phyloP scores from a whole-genome alignment of 116 monocot genomes.

The Cymodocea nodosa region DNA sequence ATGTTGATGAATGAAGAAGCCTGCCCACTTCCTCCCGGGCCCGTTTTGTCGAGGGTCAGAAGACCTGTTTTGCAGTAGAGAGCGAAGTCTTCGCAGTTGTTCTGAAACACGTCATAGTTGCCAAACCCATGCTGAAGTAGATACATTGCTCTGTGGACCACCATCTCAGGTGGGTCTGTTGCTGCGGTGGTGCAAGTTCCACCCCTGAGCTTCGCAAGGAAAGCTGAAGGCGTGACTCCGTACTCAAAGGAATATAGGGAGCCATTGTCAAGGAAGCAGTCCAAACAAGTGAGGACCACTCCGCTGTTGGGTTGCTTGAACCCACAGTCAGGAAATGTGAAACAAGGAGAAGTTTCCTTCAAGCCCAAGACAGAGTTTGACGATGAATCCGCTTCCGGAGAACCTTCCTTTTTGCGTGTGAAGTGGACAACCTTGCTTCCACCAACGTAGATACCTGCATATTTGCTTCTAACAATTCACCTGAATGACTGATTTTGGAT shows the following conservation, averaged over 20 bases:
- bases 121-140: conserved; percentile 72
- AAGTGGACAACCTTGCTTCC: conserved; percentile 91
- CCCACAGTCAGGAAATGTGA: conserved; percentile 71
- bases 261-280: conserved; percentile 75
- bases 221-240: conserved; percentile 39
- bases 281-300: conserved; percentile 71
- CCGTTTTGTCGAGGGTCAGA: conserved; percentile 45
- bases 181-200: conserved; percentile 75
- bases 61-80: conserved; percentile 92
- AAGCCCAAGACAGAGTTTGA: conserved; percentile 15
- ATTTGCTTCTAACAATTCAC: not conserved
- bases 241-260: conserved; percentile 66
- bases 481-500: not conserved
- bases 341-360: conserved; percentile 21
- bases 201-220: conserved; percentile 73
- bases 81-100: conserved; percentile 94
- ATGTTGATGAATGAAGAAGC: conserved; percentile 61
- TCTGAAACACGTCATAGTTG: conserved; percentile 67
- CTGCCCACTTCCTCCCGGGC: conserved; percentile 78
- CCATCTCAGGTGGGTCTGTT: conserved; percentile 41
- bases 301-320: conserved; percentile 66
- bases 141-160: conserved; percentile 63
- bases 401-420: conserved; percentile 61
- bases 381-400: conserved; percentile 14
- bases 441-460: conserved; percentile 78